A percentile compares a stretch with the other conserved stretches of the same genome.
phyloP scores from a whole-genome alignment of 2,329 filamentous ascomycete genomes.

The Trichocomaceae sp. region DNA sequence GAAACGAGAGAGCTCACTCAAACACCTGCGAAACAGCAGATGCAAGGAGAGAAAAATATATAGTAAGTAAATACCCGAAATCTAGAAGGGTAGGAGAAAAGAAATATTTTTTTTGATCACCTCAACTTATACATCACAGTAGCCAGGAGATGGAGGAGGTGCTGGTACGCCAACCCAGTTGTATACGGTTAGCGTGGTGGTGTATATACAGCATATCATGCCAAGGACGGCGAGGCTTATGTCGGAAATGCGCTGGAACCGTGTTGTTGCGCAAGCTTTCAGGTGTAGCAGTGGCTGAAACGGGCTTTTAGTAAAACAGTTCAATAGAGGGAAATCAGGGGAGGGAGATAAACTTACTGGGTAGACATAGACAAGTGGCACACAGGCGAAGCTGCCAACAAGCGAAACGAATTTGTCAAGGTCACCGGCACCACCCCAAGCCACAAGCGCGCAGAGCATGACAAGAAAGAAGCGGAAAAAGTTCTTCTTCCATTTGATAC shows the following conservation, averaged over 20 bases:
- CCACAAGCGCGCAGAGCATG: slow-evolving; percentile 74
- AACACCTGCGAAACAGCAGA: not conserved
- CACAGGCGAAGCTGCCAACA: slow-evolving; percentile 95
- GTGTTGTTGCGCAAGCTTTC: slow-evolving; percentile 65
- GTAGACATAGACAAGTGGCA: slow-evolving; percentile 95
- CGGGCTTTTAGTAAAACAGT: not conserved
- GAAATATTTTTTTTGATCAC: not conserved
- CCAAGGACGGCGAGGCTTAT: slow-evolving; percentile 75
- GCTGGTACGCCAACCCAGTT: slow-evolving; percentile 67
- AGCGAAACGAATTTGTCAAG: slow-evolving; percentile 96
- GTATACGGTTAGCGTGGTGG: slow-evolving; percentile 74
- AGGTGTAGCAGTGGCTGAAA: slow-evolving; percentile 80
- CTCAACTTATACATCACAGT: slow-evolving; percentile 48
- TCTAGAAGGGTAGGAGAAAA: not conserved
- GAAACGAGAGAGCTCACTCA: not conserved
- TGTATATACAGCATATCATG: slow-evolving; percentile 82
- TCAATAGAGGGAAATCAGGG: not conserved
- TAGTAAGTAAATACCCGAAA: not conserved
- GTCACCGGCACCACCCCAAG: slow-evolving; percentile 87
- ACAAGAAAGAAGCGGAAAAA: slow-evolving; percentile 91
- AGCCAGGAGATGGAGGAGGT: slow-evolving; percentile 50
- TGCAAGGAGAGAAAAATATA: not conserved
- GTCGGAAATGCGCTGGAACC: slow-evolving; percentile 63
- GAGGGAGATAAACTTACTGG: slow-evolving; percentile 60
- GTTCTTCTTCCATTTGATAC: slow-evolving; percentile 99